Percentiles rank a stretch among this genome's conserved stretches.
These are phyloP conservation scores for Camelina laxa DNA, from an alignment of 345 rosid species.

Conservation along the genomic window DNA sequence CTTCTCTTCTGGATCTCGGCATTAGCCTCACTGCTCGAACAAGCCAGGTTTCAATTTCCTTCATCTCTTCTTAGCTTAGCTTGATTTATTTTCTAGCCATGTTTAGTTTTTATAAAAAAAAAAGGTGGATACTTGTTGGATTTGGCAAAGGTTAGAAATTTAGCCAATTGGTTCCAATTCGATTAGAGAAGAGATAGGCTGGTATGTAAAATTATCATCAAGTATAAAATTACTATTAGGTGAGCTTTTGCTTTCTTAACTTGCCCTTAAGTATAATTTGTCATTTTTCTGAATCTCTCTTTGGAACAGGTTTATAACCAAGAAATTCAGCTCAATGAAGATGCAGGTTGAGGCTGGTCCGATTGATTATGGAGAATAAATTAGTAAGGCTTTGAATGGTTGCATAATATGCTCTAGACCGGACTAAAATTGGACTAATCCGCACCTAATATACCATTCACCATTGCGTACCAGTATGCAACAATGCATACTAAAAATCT, in stretches of 20 bases:
- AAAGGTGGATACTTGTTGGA: slow-evolving; percentile 4
- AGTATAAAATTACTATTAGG: slow-evolving; percentile 71
- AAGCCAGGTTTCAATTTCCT: slow-evolving; percentile 61
- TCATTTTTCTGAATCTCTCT: slow-evolving; percentile 3
- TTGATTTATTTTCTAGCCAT: background rate
- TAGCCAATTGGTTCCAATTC: slow-evolving; percentile 3
- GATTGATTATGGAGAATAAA: too few relatives aligned
- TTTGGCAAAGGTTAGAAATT: background rate
- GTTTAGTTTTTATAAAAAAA: slow-evolving; percentile 10
- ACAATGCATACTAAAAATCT: too few relatives aligned
- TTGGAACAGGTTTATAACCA: slow-evolving; percentile 76
- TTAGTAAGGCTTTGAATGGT: too few relatives aligned
- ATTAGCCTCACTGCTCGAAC: slow-evolving; percentile 57
- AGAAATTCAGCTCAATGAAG: slow-evolving; percentile 73
- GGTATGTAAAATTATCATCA: background rate
- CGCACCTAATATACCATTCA: too few relatives aligned
- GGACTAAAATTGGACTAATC: too few relatives aligned
- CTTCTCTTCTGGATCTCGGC: slow-evolving; percentile 86
- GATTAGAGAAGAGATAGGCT: background rate
- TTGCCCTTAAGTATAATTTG: background rate
- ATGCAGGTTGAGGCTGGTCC: slow-evolving; percentile 65
- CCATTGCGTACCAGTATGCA: too few relatives aligned
- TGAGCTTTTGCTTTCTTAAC: slow-evolving; percentile 36
- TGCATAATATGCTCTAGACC: too few relatives aligned
- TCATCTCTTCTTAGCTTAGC: too few relatives aligned